These are phyloP conservation scores for Paramecium biaurelia DNA, from an alignment of 73 alveolate species.

Conservation along the genomic window DNA sequence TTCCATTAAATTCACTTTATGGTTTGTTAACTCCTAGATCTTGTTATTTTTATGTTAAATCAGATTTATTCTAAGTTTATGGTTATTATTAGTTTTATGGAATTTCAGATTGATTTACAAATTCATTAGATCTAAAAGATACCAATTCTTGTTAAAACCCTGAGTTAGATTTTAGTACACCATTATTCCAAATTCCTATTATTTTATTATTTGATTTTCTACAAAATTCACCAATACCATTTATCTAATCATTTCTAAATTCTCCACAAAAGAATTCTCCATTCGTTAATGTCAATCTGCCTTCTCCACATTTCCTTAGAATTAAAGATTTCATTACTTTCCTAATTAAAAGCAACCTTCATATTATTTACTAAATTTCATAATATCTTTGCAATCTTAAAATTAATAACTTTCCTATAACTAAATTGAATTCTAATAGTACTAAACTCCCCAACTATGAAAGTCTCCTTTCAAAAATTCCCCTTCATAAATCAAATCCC, in stretches of 20 bases:
- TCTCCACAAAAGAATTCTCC: not conserved
- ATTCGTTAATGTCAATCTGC: not conserved
- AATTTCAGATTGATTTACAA: not conserved
- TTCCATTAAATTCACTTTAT: not conserved
- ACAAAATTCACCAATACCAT: not conserved
- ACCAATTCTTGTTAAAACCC: not conserved
- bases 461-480: not conserved
- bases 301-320: not conserved
- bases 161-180: not conserved
- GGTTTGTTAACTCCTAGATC: not conserved
- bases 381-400: not conserved
- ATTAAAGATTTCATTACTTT: not conserved
- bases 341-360: not conserved
- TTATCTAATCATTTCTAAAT: not conserved
- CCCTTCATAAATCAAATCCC: not conserved
- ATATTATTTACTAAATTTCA: not conserved
- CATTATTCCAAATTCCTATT: not conserved
- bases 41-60: not conserved
- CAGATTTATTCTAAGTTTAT: not conserved
- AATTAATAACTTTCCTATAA: not conserved
- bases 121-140: not conserved
- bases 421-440: not conserved
- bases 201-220: not conserved
- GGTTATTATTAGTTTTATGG: not conserved
- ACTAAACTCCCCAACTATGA: not conserved